These are phyloP conservation scores for Lenwebbia sp. DNA, from an alignment of 345 rosid species.

Conservation along the genomic window DNA sequence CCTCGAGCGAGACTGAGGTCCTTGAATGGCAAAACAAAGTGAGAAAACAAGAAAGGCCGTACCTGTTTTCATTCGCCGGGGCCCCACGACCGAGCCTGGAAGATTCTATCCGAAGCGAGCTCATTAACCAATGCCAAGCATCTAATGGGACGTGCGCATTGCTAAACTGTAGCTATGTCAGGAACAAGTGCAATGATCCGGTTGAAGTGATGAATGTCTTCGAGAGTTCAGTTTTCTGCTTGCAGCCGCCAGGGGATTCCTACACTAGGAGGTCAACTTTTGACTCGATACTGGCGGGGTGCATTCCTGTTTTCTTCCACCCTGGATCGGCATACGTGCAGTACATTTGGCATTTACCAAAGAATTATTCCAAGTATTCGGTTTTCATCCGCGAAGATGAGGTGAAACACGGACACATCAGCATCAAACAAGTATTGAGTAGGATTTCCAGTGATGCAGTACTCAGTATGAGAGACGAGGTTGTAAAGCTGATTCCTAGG, in stretches of 20 bases:
- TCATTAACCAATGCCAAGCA: constrained; percentile 33
- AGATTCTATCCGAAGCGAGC: constrained; percentile 23
- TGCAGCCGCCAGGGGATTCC: constrained; percentile 60
- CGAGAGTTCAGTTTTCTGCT: constrained; percentile 30
- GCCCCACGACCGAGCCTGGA: constrained; percentile 23
- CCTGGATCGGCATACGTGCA: constrained; percentile 37
- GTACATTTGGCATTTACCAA: constrained; percentile 44
- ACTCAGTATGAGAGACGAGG: constrained; percentile 29
- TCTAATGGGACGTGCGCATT: constrained; percentile 20
- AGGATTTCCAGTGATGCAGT: constrained; percentile 14
- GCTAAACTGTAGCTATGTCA: constrained; percentile 19
- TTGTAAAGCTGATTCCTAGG: constrained; percentile 34
- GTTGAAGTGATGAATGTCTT: constrained; percentile 27
- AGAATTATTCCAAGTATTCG: constrained; percentile 21
- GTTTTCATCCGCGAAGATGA: constrained; percentile 27
- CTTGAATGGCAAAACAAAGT: constrained; percentile 32
- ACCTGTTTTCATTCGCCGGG: constrained; percentile 42
- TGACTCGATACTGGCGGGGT: constrained; percentile 50
- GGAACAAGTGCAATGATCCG: constrained; percentile 27
- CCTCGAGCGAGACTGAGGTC: constrained; percentile 16
- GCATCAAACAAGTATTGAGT: constrained; percentile 13
- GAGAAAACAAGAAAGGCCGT: constrained; percentile 6
- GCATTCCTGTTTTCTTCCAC: constrained; percentile 59
- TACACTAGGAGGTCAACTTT: constrained; percentile 45
- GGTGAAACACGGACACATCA: constrained; percentile 7